Conservation (phyloP, 805 yeast species). For the Candida dendrica region DNA sequence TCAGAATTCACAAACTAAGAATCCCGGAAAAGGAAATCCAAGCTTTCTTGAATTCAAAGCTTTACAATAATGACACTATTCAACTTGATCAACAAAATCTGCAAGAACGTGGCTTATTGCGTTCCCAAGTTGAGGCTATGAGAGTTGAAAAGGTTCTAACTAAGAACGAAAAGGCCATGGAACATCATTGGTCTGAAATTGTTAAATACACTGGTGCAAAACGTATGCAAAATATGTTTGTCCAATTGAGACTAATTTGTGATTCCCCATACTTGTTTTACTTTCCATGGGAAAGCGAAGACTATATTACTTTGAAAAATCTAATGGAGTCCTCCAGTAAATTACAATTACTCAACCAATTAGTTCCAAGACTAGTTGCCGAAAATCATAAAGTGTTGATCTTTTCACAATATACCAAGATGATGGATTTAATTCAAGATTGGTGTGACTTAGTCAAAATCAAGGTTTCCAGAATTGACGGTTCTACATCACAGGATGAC, state of each 20-base stretch:
- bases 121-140: background rate
- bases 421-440: constrained; percentile 76
- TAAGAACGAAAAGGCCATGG: constrained; percentile 7
- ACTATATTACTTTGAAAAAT: constrained; percentile 29
- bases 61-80: constrained; percentile 18
- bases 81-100: constrained; percentile 2
- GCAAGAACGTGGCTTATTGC: constrained; percentile 3
- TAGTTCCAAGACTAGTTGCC: constrained; percentile 43
- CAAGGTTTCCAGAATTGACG: constrained; percentile 62
- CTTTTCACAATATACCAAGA: constrained; percentile 79
- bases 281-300: constrained; percentile 58
- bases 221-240: constrained; percentile 57
- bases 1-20: constrained; percentile 31
- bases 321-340: constrained; percentile 63
- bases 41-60: constrained; percentile 33
- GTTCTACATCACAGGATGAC: constrained; percentile 56
- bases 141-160: background rate
- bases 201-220: constrained; percentile 40
- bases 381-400: constrained; percentile 65
- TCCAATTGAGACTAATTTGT: constrained; percentile 82
- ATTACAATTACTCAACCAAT: constrained; percentile 57
- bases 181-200: constrained; percentile 13
- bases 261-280: constrained; percentile 81
- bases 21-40: constrained; percentile 27
- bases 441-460: constrained; percentile 50